These are phyloP conservation scores for Cystofilobasidium bisporidii DNA, from an alignment of 768 basidiomycete species.

Conservation along the genomic window DNA sequence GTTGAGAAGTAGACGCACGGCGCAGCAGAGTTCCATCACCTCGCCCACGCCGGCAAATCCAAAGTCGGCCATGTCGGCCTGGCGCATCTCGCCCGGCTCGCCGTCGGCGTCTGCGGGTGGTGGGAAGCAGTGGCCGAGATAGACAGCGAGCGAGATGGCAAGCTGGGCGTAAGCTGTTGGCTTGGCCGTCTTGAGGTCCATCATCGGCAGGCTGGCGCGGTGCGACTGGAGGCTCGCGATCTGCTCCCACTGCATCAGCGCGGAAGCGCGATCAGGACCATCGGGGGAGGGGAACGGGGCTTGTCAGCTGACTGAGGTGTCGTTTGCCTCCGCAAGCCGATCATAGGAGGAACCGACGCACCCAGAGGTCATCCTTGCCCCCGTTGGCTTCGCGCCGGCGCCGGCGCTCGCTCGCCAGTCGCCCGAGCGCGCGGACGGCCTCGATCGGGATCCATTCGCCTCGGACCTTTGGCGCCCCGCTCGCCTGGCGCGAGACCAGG, in stretches of 20 bases:
- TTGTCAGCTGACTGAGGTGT: neutral
- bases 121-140: slow-evolving; percentile 16
- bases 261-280: neutral
- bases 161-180: slow-evolving; percentile 17
- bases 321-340: too few species aligned
- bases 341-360: too few species aligned
- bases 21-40: slow-evolving; percentile 34
- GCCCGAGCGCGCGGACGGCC: slow-evolving; percentile 65
- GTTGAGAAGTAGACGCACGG: slow-evolving; percentile 30
- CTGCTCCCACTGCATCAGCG: slow-evolving; percentile 10
- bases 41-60: slow-evolving; percentile 14
- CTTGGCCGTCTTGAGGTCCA: neutral
- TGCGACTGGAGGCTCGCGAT: slow-evolving; percentile 16
- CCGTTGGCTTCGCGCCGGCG: slow-evolving; percentile 48
- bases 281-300: too few species aligned
- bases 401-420: slow-evolving; percentile 59
- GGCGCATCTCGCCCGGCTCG: neutral
- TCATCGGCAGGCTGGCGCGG: neutral
- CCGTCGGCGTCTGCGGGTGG: neutral
- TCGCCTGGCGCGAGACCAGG: slow-evolving; percentile 43
- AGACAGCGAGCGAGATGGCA: slow-evolving; percentile 15
- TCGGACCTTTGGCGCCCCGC: slow-evolving; percentile 35
- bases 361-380: slow-evolving; percentile 28
- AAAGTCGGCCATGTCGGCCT: slow-evolving; percentile 20
- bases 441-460: slow-evolving; percentile 51